These are phyloP conservation scores for Fragaria ananassa DNA, from an alignment of 306 rosid species.

Conservation along the genomic window DNA sequence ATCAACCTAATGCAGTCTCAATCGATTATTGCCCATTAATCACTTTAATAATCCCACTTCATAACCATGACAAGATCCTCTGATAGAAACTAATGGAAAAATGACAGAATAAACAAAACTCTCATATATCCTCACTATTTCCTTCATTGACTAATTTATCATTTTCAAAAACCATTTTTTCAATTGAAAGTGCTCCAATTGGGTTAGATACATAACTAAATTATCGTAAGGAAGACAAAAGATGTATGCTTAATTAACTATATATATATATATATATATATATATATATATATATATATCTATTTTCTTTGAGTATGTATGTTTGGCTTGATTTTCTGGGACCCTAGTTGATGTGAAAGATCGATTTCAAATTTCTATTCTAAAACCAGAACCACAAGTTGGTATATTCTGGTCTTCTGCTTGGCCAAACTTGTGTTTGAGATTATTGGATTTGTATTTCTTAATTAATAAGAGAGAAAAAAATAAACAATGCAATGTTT, in stretches of 20 bases:
- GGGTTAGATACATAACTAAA: neutral
- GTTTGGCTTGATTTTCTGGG: slow-evolving; percentile 5
- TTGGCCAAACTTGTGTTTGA: neutral
- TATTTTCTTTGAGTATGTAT: neutral
- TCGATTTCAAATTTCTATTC: neutral
- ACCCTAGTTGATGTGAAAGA: neutral
- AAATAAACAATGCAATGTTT: neutral
- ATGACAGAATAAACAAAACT: neutral
- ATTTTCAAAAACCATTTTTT: neutral
- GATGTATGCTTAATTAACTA: neutral
- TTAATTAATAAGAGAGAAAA: neutral
- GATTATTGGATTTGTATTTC: neutral
- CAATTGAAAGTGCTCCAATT: neutral
- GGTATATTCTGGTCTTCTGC: neutral
- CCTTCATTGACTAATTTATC: neutral
- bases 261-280: neutral
- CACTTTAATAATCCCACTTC: neutral
- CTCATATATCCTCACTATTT: neutral
- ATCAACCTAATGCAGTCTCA: neutral
- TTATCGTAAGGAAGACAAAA: neutral
- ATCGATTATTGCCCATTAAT: neutral
- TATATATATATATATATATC: neutral
- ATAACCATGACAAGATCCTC: neutral
- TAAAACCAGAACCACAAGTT: neutral
- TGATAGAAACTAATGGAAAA: neutral